Percentiles rank a stretch among this genome's conserved stretches.
phyloP scores from a whole-genome alignment of 371 early-diverging fungal genomes.

The Mucor lusitanicus region DNA sequence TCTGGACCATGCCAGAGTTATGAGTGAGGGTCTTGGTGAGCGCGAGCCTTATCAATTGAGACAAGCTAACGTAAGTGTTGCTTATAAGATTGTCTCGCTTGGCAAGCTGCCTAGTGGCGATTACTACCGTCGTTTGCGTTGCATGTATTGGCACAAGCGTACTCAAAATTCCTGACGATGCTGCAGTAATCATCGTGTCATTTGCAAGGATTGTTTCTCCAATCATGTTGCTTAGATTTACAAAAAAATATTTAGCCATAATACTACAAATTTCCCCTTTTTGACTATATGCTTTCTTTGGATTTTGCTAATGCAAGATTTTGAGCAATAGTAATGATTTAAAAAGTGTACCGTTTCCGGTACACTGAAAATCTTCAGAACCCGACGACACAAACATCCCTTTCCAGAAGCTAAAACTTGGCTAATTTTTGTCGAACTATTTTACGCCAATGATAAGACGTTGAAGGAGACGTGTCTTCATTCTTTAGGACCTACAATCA shows the following conservation, averaged over 20 bases:
- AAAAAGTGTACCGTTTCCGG: background rate
- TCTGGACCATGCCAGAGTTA: background rate
- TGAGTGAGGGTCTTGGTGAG: background rate
- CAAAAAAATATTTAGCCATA: background rate
- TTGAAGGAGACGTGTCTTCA: no score
- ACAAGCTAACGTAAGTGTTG: background rate
- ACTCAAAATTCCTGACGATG: background rate
- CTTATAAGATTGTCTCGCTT: background rate
- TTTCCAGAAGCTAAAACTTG: background rate
- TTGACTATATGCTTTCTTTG: background rate
- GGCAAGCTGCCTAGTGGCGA: background rate
- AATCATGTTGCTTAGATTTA: background rate
- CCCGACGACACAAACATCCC: background rate
- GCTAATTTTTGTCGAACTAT: background rate
- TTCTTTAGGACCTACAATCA: no score
- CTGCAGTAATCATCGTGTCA: background rate
- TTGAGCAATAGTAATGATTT: no score
- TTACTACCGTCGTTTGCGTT: background rate
- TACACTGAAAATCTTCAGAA: background rate
- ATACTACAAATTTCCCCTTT: no score
- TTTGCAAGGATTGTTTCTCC: background rate
- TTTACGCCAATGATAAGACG: background rate
- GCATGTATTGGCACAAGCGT: background rate
- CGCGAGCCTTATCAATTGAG: background rate
- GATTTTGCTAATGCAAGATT: background rate